phyloP scores from a whole-genome alignment of 1,284 basidiomycete genomes.

The Trichosporon ovoides region DNA sequence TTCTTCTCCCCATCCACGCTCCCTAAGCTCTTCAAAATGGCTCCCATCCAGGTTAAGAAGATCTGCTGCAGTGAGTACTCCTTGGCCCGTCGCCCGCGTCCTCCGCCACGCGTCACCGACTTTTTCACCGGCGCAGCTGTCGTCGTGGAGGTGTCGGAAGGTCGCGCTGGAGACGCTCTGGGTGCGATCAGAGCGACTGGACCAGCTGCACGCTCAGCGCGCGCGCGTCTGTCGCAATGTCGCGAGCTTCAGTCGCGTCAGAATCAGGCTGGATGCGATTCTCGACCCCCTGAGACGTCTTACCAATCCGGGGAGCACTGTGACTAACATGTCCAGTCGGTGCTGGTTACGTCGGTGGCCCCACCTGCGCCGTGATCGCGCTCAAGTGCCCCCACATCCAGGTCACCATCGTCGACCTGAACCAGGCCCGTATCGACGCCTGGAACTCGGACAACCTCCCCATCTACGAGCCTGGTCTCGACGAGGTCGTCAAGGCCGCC shows the following conservation, averaged over 20 bases:
- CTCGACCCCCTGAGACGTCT: not conserved
- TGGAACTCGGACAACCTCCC: constrained; percentile 69
- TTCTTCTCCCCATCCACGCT: not conserved
- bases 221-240: not conserved
- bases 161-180: not conserved
- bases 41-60: constrained; percentile 64
- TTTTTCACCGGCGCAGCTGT: not conserved
- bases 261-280: not conserved
- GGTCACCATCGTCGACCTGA: constrained; percentile 97
- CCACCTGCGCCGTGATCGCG: constrained; percentile 83
- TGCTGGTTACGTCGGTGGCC: constrained; percentile 93
- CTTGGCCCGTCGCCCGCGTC: not conserved
- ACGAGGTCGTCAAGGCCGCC: constrained; percentile 79
- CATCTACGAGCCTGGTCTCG: constrained; percentile 98
- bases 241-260: not conserved
- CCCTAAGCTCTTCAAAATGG: constrained; percentile 33
- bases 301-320: not conserved
- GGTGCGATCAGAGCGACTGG: not conserved
- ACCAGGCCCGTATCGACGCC: constrained; percentile 86
- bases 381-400: constrained; percentile 69
- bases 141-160: not conserved
- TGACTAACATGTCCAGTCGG: constrained; percentile 59
- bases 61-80: constrained; percentile 79
- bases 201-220: not conserved
- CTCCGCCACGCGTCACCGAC: not conserved